Evolutionary conservation across 2,329 filamentous ascomycete genomes (phyloP).

Genomic region (Xylariaceae sp.): DNA sequence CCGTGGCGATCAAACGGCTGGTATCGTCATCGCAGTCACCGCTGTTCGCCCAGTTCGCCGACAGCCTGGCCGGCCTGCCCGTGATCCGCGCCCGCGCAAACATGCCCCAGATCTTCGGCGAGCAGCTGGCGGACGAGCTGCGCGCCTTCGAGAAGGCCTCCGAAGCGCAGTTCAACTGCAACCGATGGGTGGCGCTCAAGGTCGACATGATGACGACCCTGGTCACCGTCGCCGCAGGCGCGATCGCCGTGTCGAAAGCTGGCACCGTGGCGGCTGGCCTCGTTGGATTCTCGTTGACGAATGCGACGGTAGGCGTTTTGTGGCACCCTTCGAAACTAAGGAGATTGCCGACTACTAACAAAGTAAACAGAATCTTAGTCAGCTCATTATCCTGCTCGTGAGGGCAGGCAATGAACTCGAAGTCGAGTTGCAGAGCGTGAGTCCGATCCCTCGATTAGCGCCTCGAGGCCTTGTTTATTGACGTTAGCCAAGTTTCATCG

Average conservation of each 20-base stretch:
- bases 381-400: conserved; percentile 55
- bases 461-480: background rate
- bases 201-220: conserved; percentile 58
- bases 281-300: conserved; percentile 59
- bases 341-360: conserved; percentile 12
- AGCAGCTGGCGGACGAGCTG: conserved; percentile 54
- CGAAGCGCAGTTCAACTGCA: conserved; percentile 57
- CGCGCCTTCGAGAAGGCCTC: conserved; percentile 49
- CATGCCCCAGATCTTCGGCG: conserved; percentile 51
- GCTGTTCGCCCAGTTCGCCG: conserved; percentile 59
- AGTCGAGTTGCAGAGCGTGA: conserved; percentile 58
- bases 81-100: conserved; percentile 55
- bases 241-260: conserved; percentile 54
- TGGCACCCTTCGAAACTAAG: background rate
- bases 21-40: conserved; percentile 50
- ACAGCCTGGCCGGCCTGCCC: conserved; percentile 53
- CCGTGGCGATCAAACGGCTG: conserved; percentile 46
- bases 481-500: conserved; percentile 46
- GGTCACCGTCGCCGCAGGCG: conserved; percentile 53
- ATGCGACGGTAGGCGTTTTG: conserved; percentile 47
- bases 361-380: conserved; percentile 44
- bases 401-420: conserved; percentile 59
- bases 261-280: conserved; percentile 52
- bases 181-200: conserved; percentile 60
- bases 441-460: conserved; percentile 24